phyloP scores from a whole-genome alignment of 116 monocot genomes.

The Phalaenopsis hybrid region DNA sequence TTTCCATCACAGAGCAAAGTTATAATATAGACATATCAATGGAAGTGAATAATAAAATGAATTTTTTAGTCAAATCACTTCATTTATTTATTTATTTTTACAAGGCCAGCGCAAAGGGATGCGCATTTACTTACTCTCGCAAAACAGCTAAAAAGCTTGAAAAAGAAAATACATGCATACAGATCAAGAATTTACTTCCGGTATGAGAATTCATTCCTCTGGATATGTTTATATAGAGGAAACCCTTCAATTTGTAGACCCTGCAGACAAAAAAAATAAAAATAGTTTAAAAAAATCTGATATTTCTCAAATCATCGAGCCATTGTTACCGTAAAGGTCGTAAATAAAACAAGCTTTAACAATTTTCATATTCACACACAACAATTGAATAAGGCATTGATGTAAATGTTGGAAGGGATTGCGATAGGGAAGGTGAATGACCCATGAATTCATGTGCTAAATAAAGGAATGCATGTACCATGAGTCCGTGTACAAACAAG shows the following conservation, averaged over 20 bases:
- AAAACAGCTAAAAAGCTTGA: not conserved
- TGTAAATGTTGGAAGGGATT: not conserved
- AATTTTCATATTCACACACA: not conserved
- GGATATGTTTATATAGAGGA: conserved; percentile 56
- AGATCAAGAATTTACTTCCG: conserved; percentile 46
- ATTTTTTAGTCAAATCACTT: not conserved
- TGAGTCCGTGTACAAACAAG: too few species aligned
- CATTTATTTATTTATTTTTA: not conserved
- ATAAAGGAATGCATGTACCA: too few species aligned
- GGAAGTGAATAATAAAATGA: not conserved
- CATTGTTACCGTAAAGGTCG: not conserved
- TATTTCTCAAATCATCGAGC: not conserved
- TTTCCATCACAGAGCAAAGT: not conserved
- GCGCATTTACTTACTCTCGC: not conserved
- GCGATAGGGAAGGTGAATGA: too few species aligned
- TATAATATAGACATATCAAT: not conserved
- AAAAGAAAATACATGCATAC: not conserved
- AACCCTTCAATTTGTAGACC: conserved; percentile 28
- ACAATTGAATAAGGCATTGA: not conserved
- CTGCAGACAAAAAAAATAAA: conserved; percentile 20
- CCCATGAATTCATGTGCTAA: too few species aligned
- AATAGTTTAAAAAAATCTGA: not conserved
- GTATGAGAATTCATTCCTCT: conserved; percentile 68
- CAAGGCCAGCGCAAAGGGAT: not conserved
- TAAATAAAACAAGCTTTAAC: not conserved